Conservation (phyloP, 257 asterid genomes). For the Solanum etuberosum region DNA sequence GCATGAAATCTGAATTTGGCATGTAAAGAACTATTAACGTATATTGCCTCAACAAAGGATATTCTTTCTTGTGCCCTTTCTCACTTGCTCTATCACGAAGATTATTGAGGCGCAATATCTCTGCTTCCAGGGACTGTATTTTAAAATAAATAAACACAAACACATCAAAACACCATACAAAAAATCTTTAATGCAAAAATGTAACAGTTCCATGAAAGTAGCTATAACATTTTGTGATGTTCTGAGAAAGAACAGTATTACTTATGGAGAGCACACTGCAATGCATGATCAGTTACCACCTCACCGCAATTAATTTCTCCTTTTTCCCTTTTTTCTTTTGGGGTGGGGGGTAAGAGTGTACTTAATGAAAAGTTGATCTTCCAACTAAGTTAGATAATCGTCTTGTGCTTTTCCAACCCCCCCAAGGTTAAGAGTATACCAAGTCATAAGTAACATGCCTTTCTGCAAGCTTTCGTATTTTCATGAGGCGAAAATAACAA, state of each 20-base stretch:
- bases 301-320: neutral
- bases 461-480: neutral
- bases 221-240: neutral
- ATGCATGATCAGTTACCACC: neutral
- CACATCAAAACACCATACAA: neutral
- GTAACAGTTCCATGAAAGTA: neutral
- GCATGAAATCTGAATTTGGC: neutral
- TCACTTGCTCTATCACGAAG: conserved; percentile 35
- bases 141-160: neutral
- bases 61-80: conserved; percentile 39
- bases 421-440: neutral
- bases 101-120: conserved; percentile 25
- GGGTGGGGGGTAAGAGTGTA: neutral
- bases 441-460: neutral
- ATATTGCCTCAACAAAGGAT: conserved; percentile 33
- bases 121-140: conserved; percentile 27
- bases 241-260: neutral
- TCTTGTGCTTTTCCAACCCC: neutral
- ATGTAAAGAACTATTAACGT: neutral
- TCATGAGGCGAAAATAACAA: neutral
- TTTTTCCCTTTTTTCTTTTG: neutral
- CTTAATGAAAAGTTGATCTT: neutral
- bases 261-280: neutral
- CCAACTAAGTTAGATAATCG: neutral
- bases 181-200: neutral